Conservation (phyloP, 73 alveolate genomes). For the Urostyla sp. region DNA sequence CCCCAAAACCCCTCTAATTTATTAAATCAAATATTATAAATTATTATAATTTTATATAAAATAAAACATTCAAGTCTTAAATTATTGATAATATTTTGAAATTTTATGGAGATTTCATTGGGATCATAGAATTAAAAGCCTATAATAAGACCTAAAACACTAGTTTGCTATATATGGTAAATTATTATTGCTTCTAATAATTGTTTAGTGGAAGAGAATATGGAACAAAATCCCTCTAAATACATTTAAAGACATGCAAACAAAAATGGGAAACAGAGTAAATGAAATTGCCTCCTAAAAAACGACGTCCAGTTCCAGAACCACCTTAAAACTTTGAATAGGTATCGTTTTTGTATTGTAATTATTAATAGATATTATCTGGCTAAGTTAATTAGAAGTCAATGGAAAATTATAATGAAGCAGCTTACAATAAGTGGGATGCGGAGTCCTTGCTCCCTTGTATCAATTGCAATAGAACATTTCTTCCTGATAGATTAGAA, state of each 20-base stretch:
- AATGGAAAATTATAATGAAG: constrained; percentile 78
- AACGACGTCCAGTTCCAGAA: constrained; percentile 66
- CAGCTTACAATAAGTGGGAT: constrained; percentile 89
- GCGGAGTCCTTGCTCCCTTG: constrained; percentile 84
- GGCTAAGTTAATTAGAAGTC: constrained; percentile 53
- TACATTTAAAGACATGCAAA: constrained; percentile 80
- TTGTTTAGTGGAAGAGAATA: constrained; percentile 71
- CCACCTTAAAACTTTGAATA: constrained; percentile 46
- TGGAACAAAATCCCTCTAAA: constrained; percentile 75
- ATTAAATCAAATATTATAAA: too few relatives aligned
- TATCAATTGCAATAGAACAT: constrained; percentile 92
- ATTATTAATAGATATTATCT: neutral
- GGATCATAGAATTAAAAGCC: too few relatives aligned
- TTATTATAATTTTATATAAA: too few relatives aligned
- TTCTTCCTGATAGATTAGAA: constrained; percentile 86
- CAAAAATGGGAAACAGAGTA: constrained; percentile 78
- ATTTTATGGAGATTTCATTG: too few relatives aligned
- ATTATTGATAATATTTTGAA: too few relatives aligned
- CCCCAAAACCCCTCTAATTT: too few relatives aligned
- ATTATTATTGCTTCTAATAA: neutral
- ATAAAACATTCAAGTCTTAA: too few relatives aligned
- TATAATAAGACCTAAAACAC: constrained; percentile 40
- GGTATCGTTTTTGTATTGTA: neutral
- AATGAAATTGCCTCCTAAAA: constrained; percentile 74
- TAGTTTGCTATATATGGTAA: constrained; percentile 59